Conservation (phyloP, 495 filamentous ascomycete genomes). For the Halenospora varia region DNA sequence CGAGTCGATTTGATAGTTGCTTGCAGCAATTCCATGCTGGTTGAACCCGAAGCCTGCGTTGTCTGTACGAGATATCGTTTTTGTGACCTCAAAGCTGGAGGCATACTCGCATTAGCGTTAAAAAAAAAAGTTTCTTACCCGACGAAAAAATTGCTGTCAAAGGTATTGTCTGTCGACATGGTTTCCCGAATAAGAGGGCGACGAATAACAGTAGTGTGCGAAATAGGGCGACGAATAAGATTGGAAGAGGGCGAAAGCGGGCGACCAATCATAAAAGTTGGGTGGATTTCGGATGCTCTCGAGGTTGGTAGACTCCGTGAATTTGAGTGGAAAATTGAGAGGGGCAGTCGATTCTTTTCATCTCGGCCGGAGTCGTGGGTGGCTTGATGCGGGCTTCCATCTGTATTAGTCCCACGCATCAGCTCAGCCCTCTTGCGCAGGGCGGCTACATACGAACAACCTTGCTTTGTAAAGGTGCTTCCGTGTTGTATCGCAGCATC, state of each 20-base stretch:
- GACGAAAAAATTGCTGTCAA: slow-evolving; percentile 5
- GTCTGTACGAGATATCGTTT: too few relatives aligned
- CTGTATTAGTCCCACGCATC: slow-evolving; percentile 12
- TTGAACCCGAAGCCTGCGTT: too few relatives aligned
- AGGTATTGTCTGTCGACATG: slow-evolving; percentile 1
- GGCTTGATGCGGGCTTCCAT: slow-evolving; percentile 3
- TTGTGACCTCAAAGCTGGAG: too few relatives aligned
- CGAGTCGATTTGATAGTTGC: too few relatives aligned
- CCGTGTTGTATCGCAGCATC: not conserved
- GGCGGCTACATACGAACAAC: not conserved
- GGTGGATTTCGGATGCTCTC: slow-evolving; percentile 10
- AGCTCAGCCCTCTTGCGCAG: slow-evolving; percentile 12
- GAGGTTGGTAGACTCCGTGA: slow-evolving; percentile 6
- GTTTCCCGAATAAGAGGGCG: slow-evolving; percentile 14
- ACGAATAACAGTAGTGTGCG: slow-evolving; percentile 17
- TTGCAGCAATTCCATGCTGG: too few relatives aligned
- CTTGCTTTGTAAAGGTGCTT: slow-evolving; percentile 3
- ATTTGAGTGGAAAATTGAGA: slow-evolving; percentile 7
- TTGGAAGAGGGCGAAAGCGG: slow-evolving; percentile 21
- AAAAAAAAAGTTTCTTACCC: slow-evolving; percentile 18
- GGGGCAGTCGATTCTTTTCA: slow-evolving; percentile 6
- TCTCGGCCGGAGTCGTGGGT: not conserved
- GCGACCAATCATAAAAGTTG: slow-evolving; percentile 10
- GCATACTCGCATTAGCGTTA: slow-evolving; percentile 15
- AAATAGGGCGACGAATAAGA: slow-evolving; percentile 20